Percentiles rank a stretch among this genome's conserved stretches.
Conservation (phyloP, 176 grass and related monocot species). For the Juncus effusus region DNA sequence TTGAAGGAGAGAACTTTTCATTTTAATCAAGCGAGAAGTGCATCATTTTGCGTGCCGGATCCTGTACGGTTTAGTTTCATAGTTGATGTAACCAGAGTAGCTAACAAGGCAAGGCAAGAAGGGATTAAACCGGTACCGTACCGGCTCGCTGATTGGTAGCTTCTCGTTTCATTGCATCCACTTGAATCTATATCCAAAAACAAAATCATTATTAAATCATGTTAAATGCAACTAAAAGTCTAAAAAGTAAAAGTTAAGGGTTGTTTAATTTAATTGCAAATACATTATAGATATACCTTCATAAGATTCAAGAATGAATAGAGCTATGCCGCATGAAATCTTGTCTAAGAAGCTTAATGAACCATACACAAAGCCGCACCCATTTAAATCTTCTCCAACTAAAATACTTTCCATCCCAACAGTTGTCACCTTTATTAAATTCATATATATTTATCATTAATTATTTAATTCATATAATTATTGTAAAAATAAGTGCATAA, state of each 20-base stretch:
- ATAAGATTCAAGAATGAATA: constrained; percentile 80
- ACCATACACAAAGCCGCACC: constrained; percentile 86
- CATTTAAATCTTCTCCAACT: constrained; percentile 87
- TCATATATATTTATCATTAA: constrained; percentile 1
- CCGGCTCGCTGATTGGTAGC: constrained; percentile 54
- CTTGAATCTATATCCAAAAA: neutral
- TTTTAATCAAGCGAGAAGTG: constrained; percentile 63
- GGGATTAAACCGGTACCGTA: constrained; percentile 77
- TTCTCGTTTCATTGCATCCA: neutral
- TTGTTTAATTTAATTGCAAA: too few relatives aligned
- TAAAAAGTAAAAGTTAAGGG: constrained; percentile 43
- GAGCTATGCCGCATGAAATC: constrained; percentile 74
- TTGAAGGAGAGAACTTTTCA: too few relatives aligned
- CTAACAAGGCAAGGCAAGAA: constrained; percentile 55
- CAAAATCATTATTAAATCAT: constrained; percentile 21
- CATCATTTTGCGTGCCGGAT: constrained; percentile 42
- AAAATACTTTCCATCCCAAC: constrained; percentile 97
- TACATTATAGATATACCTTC: too few relatives aligned
- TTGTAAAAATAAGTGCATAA: neutral
- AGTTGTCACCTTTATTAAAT: constrained; percentile 57
- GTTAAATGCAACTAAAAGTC: constrained; percentile 10
- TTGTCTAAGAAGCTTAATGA: constrained; percentile 96
- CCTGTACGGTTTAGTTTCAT: constrained; percentile 70
- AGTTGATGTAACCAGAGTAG: constrained; percentile 60
- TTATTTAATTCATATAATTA: neutral